phyloP scores from a whole-genome alignment of 2,329 filamentous ascomycete species.

The Talaromyces rugulosus region DNA sequence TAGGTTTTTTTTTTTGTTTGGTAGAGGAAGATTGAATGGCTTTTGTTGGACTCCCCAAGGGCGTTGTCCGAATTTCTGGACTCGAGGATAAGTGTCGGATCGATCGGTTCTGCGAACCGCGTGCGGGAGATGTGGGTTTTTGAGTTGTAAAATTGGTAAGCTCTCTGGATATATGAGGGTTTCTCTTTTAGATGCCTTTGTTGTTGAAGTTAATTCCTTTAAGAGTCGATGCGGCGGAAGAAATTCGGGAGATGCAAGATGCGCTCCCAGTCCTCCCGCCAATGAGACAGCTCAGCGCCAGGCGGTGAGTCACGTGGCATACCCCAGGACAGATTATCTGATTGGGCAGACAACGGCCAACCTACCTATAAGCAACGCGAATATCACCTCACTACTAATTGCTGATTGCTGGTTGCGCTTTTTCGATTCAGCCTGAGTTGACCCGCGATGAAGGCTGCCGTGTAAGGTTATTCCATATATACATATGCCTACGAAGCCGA shows the following conservation, averaged over 20 bases:
- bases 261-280: neutral
- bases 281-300: neutral
- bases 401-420: neutral
- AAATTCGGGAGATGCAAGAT: neutral
- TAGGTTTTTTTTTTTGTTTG: neutral
- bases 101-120: neutral
- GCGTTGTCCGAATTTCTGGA: neutral
- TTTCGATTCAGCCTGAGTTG: neutral
- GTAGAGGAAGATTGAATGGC: no score
- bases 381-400: neutral
- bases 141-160: neutral
- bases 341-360: neutral
- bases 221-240: neutral
- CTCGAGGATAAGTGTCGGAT: neutral
- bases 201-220: neutral
- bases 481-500: neutral
- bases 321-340: neutral
- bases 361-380: neutral
- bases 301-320: neutral
- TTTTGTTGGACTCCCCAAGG: no score
- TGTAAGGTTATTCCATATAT: neutral
- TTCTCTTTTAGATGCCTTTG: neutral
- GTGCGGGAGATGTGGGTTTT: neutral
- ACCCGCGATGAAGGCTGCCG: neutral
- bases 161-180: neutral